Evolutionary conservation across 805 yeast species (phyloP).

Genomic region (Cyberlindnera meyerae): DNA sequence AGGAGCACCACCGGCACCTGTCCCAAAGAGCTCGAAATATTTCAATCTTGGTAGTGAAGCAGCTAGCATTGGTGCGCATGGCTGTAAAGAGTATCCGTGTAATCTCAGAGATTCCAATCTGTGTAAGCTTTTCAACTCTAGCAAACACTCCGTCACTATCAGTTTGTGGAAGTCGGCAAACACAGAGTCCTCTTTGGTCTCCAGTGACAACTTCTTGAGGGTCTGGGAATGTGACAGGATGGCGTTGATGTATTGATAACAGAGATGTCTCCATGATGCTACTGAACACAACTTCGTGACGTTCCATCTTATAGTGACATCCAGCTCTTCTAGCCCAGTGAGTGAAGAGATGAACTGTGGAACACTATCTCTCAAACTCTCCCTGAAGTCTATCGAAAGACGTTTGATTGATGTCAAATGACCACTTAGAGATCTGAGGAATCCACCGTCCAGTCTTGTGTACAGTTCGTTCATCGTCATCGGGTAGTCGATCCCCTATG

Average conservation of each 20-base stretch:
- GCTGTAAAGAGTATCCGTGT: constrained; percentile 32
- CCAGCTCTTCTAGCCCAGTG: constrained; percentile 31
- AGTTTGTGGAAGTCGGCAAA: constrained; percentile 30
- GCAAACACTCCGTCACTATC: constrained; percentile 22
- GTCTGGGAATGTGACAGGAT: constrained; percentile 19
- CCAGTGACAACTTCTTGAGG: constrained; percentile 34
- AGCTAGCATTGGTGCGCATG: constrained; percentile 28
- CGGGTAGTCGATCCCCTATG: constrained; percentile 12
- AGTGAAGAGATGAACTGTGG: constrained; percentile 30
- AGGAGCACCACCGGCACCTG: constrained; percentile 49
- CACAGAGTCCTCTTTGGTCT: constrained; percentile 35
- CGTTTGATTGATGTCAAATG: constrained; percentile 25
- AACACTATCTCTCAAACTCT: constrained; percentile 37
- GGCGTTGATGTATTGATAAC: constrained; percentile 16
- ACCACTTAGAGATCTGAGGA: constrained; percentile 26
- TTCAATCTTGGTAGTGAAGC: constrained; percentile 24
- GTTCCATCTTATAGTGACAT: constrained; percentile 38
- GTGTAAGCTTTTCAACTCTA: constrained; percentile 18
- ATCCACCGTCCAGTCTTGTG: constrained; percentile 20
- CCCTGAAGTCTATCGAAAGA: constrained; percentile 37
- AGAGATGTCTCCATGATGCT: constrained; percentile 21
- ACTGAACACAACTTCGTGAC: constrained; percentile 27
- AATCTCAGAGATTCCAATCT: constrained; percentile 36
- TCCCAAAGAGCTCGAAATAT: constrained; percentile 43
- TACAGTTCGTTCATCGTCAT: constrained; percentile 14